A percentile compares a stretch with the other conserved stretches of the same genome.
Conservation (phyloP, 495 filamentous ascomycete species). For the Penicillium turbatum region DNA sequence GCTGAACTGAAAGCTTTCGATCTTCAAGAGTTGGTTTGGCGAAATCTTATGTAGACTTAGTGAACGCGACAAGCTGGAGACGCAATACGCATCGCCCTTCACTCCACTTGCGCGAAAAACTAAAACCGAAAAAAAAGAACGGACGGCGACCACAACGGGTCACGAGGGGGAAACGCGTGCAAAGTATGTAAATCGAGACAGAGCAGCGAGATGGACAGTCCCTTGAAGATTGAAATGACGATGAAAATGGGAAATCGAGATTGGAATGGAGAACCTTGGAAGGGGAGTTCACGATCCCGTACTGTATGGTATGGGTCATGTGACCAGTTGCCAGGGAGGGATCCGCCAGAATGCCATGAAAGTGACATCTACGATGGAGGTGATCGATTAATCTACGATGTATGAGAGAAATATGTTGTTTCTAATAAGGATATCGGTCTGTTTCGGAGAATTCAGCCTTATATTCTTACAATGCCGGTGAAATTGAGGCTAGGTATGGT, state of each 20-base stretch:
- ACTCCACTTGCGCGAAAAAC: constrained; percentile 7
- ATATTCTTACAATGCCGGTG: background rate
- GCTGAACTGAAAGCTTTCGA: constrained; percentile 7
- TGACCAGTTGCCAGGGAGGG: constrained; percentile 10
- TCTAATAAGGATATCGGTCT: too few relatives aligned
- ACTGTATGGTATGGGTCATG: constrained; percentile 8
- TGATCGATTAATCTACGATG: too few relatives aligned
- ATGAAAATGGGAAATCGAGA: background rate
- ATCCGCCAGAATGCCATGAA: constrained; percentile 4
- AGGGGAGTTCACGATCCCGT: background rate
- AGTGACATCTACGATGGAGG: background rate
- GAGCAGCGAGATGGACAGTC: background rate
- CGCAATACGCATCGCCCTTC: constrained; percentile 7
- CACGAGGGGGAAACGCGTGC: background rate
- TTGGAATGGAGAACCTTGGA: background rate
- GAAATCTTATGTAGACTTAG: background rate
- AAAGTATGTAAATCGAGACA: background rate
- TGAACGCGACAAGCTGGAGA: constrained; percentile 6
- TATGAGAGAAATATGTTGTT: background rate
- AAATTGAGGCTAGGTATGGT: background rate
- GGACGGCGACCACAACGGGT: constrained; percentile 2
- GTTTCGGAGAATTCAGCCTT: too few relatives aligned
- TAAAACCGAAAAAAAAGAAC: constrained; percentile 1
- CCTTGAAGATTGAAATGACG: background rate
- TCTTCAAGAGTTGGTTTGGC: background rate